Conservation (phyloP, 768 basidiomycete genomes). For the Ephemerocybe angulata region DNA sequence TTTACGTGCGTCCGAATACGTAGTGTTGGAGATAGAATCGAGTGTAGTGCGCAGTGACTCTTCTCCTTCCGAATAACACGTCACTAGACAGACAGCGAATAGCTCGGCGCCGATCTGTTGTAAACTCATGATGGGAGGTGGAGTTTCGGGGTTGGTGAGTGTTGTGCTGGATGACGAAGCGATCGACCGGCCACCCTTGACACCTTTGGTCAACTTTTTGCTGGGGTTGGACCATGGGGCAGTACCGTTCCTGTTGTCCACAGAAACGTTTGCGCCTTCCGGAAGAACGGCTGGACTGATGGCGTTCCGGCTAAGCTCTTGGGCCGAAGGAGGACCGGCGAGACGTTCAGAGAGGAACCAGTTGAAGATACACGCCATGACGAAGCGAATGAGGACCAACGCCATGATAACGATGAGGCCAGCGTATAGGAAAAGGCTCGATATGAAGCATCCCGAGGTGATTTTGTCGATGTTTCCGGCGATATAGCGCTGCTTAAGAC, state of each 20-base stretch:
- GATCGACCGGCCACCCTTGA: conserved; percentile 47
- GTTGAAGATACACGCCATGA: conserved; percentile 94
- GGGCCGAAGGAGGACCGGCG: conserved; percentile 69
- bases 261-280: conserved; percentile 90
- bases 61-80: conserved; percentile 97
- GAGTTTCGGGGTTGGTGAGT: conserved; percentile 43
- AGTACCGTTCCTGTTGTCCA: conserved; percentile 87
- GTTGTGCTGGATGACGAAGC: conserved; percentile 54
- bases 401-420: conserved; percentile 89
- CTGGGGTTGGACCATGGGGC: conserved; percentile 85
- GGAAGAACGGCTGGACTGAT: conserved; percentile 97
- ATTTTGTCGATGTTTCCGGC: conserved; percentile 97
- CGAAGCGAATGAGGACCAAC: conserved; percentile 87
- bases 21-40: conserved; percentile 88
- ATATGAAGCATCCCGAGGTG: conserved; percentile 92
- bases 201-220: conserved; percentile 48
- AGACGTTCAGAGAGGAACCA: conserved; percentile 91
- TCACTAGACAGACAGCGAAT: conserved; percentile 93
- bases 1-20: conserved; percentile 90
- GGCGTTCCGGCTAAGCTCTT: conserved; percentile 72
- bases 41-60: conserved; percentile 88
- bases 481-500: conserved; percentile 80
- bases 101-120: conserved; percentile 92
- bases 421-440: conserved; percentile 82
- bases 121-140: conserved; percentile 71